phyloP scores from a whole-genome alignment of 2,329 filamentous ascomycete species.

The Trichoderma sp. region DNA sequence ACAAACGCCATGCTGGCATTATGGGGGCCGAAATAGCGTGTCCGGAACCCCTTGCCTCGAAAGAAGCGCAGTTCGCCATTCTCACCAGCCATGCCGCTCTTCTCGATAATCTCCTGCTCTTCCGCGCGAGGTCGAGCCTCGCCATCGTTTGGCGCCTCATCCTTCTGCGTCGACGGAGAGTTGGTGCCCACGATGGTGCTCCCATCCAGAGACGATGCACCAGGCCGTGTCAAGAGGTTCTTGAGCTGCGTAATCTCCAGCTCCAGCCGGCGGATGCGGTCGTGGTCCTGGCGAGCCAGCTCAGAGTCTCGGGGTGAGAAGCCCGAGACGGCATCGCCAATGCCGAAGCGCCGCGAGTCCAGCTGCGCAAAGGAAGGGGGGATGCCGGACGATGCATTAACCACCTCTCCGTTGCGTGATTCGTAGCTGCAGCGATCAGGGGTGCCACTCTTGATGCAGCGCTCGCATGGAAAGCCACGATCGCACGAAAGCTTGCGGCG shows the following conservation, averaged over 20 bases:
- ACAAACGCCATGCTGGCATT: conserved; percentile 63
- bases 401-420: conserved; percentile 54
- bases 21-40: conserved; percentile 61
- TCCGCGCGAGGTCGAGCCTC: conserved; percentile 39
- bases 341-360: conserved; percentile 43
- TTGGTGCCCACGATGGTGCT: conserved; percentile 51
- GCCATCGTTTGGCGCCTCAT: conserved; percentile 39
- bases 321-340: conserved; percentile 35
- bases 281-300: conserved; percentile 51
- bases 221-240: conserved; percentile 50
- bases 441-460: conserved; percentile 63
- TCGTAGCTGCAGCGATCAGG: conserved; percentile 62
- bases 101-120: conserved; percentile 45
- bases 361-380: conserved; percentile 47
- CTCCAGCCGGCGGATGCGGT: conserved; percentile 61
- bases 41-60: conserved; percentile 60
- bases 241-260: conserved; percentile 61
- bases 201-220: conserved; percentile 49
- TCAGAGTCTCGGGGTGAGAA: conserved; percentile 42
- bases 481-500: conserved; percentile 64
- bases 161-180: conserved; percentile 50
- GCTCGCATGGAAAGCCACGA: conserved; percentile 61
- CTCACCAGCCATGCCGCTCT: conserved; percentile 45
- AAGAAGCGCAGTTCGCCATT: conserved; percentile 60
- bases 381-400: conserved; percentile 50